Conservation (phyloP, 768 basidiomycete genomes). For the Mycena alexandri region DNA sequence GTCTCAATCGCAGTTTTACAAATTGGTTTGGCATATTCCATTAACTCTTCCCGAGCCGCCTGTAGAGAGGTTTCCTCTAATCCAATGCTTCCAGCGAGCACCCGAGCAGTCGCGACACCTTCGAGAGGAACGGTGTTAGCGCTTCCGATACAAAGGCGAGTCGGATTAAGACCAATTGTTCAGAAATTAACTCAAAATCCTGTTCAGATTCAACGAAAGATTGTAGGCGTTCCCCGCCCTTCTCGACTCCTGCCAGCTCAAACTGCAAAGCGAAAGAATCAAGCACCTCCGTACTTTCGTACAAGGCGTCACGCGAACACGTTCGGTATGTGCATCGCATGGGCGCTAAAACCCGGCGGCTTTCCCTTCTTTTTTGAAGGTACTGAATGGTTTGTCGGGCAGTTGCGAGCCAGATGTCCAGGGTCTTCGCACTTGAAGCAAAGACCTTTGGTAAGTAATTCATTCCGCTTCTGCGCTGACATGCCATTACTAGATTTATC, state of each 20-base stretch:
- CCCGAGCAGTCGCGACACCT: conserved; percentile 15
- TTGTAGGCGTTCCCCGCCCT: conserved; percentile 3
- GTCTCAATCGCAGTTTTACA: conserved; percentile 41
- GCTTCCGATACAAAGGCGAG: conserved; percentile 31
- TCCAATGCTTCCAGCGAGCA: not conserved
- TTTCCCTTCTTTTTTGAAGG: conserved; percentile 7
- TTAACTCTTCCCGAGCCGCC: not conserved
- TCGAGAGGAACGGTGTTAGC: conserved; percentile 21
- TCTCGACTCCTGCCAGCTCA: not conserved
- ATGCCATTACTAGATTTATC: not conserved
- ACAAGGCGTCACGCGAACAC: not conserved
- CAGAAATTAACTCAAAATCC: too few relatives aligned
- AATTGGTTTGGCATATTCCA: conserved; percentile 30
- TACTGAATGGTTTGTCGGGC: not conserved
- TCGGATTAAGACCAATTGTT: conserved; percentile 35
- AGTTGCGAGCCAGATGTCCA: not conserved
- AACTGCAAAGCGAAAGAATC: not conserved
- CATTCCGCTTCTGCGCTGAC: not conserved
- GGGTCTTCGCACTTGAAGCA: not conserved
- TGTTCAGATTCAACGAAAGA: not conserved
- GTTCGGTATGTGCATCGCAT: not conserved
- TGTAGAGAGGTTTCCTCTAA: not conserved
- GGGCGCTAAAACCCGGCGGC: not conserved
- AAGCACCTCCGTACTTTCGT: not conserved
- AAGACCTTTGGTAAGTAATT: not conserved